Percentiles rank a stretch among this genome's conserved stretches.
phyloP scores from a whole-genome alignment of 306 rosid species.

The Castanea mollissima region DNA sequence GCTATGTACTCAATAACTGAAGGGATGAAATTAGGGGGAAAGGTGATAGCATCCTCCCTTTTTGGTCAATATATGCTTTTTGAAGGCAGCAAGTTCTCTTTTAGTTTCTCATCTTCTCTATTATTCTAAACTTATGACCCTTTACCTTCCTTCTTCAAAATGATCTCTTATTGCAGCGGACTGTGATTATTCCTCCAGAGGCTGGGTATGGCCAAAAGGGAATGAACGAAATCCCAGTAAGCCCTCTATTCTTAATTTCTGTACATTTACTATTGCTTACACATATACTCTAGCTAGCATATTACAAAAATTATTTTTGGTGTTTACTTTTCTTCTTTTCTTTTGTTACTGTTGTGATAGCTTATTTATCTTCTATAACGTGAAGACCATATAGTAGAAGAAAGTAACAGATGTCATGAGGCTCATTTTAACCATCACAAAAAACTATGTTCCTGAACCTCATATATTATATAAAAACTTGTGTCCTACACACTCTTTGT shows the following conservation, averaged over 20 bases:
- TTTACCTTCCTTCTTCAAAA: neutral
- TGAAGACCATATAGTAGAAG: neutral
- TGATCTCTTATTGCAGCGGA: conserved; percentile 54
- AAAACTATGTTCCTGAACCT: no score
- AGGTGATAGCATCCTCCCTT: conserved; percentile 39
- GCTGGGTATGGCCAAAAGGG: conserved; percentile 80
- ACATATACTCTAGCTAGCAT: neutral
- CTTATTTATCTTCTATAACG: neutral
- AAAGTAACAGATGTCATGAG: neutral
- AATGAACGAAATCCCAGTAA: conserved; percentile 90
- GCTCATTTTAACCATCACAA: no score
- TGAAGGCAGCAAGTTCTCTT: conserved; percentile 4
- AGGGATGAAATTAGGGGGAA: conserved; percentile 95
- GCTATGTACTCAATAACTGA: conserved; percentile 74
- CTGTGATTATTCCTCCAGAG: conserved; percentile 85
- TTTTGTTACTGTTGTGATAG: neutral
- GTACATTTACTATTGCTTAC: neutral
- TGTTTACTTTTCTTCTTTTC: neutral
- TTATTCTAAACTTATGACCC: neutral
- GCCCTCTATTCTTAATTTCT: conserved; percentile 2
- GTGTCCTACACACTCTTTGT: no score
- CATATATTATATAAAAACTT: no score
- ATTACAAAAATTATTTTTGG: neutral
- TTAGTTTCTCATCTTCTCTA: neutral
- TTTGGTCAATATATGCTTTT: neutral